These are phyloP conservation scores for Aureobasidium sp. DNA, from an alignment of 2,329 filamentous ascomycete genomes.

Conservation along the genomic window DNA sequence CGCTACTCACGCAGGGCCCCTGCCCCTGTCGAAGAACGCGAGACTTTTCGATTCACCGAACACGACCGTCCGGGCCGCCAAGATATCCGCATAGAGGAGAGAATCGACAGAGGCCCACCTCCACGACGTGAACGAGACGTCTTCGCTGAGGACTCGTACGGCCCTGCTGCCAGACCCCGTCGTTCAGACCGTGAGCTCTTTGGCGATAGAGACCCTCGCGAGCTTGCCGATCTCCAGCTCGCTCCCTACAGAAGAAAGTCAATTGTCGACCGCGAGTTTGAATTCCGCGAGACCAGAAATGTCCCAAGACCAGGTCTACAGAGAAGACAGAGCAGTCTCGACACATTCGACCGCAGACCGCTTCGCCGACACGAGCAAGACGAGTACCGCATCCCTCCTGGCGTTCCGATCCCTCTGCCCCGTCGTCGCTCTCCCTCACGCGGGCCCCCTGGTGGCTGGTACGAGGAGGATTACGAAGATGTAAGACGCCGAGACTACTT, in stretches of 20 bases:
- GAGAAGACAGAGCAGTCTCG: slow-evolving; percentile 78
- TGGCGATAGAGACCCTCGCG: slow-evolving; percentile 38
- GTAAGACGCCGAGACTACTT: slow-evolving; percentile 38
- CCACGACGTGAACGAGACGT: slow-evolving; percentile 40
- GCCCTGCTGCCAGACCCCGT: slow-evolving; percentile 22
- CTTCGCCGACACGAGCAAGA: slow-evolving; percentile 47
- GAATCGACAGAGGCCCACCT: slow-evolving; percentile 26
- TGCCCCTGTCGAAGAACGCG: slow-evolving; percentile 27
- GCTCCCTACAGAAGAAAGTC: slow-evolving; percentile 52
- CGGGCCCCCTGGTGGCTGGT: slow-evolving; percentile 44
- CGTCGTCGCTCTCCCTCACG: slow-evolving; percentile 49
- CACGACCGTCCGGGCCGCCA: slow-evolving; percentile 31
- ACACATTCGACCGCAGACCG: slow-evolving; percentile 78
- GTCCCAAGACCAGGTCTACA: slow-evolving; percentile 58
- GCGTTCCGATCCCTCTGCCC: slow-evolving; percentile 62
- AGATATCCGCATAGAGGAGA: slow-evolving; percentile 36
- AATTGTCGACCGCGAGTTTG: slow-evolving; percentile 49
- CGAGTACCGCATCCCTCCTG: slow-evolving; percentile 55
- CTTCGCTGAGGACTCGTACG: slow-evolving; percentile 41
- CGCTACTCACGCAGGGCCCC: slow-evolving; percentile 27
- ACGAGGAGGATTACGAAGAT: slow-evolving; percentile 63
- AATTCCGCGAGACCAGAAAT: slow-evolving; percentile 27
- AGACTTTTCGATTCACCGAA: slow-evolving; percentile 35
- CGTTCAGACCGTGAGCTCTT: slow-evolving; percentile 38
- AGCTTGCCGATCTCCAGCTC: slow-evolving; percentile 44